Base-by-base conservation (phyloP, 169 alveolate species). In the Plasmodium yoelii region DNA sequence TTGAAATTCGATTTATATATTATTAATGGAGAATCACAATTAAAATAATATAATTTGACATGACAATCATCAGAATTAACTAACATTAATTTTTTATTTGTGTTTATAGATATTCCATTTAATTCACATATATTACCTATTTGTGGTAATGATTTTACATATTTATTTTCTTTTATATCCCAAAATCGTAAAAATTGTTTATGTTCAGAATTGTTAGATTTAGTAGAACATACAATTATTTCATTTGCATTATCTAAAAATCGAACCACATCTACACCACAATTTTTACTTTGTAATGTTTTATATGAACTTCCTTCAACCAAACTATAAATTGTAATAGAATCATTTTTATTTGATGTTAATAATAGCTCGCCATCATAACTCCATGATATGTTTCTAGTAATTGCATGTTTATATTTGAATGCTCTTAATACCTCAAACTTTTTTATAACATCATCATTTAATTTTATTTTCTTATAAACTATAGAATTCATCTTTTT, bases 1-100 rank as follows among this genome's bases (percentile, higher is more conserved):
- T 61, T 57, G 63, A 60, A 75, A 75, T 75, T 46, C 3, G 88
- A 75, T 19, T 75, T 59, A 75, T 75, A 75, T 61, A 75, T 13
- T 42, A 75, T 60, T 75, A 75, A 75, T 15, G 88, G 88, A 64
- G 75, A 12, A 39, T 75, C 88, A 75, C 88, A 75, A 61, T 75
- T 75, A 60, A 75, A 60, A 61, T 75, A 75, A 67, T 75, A 75
- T 75, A 75, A 55, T 26, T 75, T 75, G 60, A 75, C 19, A 67
- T 75, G 88, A 5, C 88, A 73, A 75, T 75, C 88, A 44, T 75
- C 88, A 9, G 88, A 75, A 75, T 75, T 75, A 39, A 75, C 73
- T 60, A 75, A 47, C 88, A 75, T 75, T 75, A 75, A 42, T 67
- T 75, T 75, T 61, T 75, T 75, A 55, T 61, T 75, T 60, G 44